phyloP scores from a whole-genome alignment of 1,284 basidiomycete species.

The Sporisorium scitamineum region DNA sequence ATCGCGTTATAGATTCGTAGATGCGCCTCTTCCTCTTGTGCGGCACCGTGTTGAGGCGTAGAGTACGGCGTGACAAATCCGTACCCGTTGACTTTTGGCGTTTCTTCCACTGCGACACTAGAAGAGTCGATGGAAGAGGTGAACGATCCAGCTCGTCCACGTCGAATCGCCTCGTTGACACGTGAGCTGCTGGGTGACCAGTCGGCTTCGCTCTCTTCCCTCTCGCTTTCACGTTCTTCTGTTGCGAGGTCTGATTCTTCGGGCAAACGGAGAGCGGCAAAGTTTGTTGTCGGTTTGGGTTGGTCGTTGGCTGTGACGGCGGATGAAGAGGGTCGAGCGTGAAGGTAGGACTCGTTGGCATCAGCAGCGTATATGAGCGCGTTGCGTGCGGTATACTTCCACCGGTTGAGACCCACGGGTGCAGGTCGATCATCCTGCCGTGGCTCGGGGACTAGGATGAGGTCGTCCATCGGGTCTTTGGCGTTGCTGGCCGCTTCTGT shows the following conservation, averaged over 20 bases:
- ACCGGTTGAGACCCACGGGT: constrained; percentile 15
- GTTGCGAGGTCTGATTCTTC: neutral
- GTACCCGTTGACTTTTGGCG: constrained; percentile 57
- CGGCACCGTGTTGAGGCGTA: constrained; percentile 22
- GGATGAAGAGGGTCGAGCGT: neutral
- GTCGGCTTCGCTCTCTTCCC: constrained; percentile 20
- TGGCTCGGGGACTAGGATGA: constrained; percentile 31
- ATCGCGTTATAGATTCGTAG: constrained; percentile 36
- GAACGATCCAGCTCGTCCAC: constrained; percentile 22
- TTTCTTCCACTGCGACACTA: neutral
- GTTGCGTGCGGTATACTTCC: constrained; percentile 56
- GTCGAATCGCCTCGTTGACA: constrained; percentile 58
- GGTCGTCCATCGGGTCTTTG: constrained; percentile 27
- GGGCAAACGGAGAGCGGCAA: constrained; percentile 15
- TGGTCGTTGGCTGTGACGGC: neutral
- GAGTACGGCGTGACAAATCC: constrained; percentile 56
- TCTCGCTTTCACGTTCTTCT: too few relatives aligned
- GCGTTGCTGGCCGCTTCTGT: neutral
- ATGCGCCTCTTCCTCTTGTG: constrained; percentile 19
- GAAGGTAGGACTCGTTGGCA: constrained; percentile 38
- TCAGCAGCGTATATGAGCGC: constrained; percentile 59
- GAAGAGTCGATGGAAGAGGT: constrained; percentile 6
- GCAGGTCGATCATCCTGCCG: constrained; percentile 23
- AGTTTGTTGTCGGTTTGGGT: constrained; percentile 14
- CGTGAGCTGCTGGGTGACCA: constrained; percentile 57